phyloP scores from a whole-genome alignment of 148 eudicot species.

The Spergularia bocconei region DNA sequence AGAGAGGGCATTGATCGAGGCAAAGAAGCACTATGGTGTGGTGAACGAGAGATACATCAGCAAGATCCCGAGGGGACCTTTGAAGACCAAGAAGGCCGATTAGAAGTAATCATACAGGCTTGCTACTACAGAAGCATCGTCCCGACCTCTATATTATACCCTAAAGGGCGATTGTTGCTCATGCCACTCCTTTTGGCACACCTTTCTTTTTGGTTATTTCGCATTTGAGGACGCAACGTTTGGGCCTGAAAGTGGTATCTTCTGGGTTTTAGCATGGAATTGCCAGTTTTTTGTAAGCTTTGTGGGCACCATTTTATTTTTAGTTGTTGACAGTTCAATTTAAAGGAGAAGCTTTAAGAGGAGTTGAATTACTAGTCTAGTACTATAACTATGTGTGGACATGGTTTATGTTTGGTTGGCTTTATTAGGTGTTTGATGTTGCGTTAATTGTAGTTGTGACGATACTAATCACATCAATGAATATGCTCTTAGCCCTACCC shows the following conservation, averaged over 20 bases:
- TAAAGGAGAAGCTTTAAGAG: constrained; percentile 1
- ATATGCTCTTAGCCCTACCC: no score
- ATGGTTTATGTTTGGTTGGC: constrained; percentile 3
- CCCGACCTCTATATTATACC: constrained; percentile 3
- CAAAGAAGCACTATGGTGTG: constrained; percentile 67
- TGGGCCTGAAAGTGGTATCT: constrained; percentile 14
- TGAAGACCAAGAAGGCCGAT: constrained; percentile 55
- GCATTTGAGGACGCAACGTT: background rate
- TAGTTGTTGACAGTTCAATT: constrained; percentile 27
- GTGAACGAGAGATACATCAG: constrained; percentile 68
- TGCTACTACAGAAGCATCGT: background rate
- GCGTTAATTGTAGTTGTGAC: background rate
- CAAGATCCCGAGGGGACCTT: constrained; percentile 60
- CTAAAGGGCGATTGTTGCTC: background rate
- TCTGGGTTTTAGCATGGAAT: constrained; percentile 20
- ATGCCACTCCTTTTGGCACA: constrained; percentile 17
- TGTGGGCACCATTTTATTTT: constrained; percentile 22
- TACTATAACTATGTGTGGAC: background rate
- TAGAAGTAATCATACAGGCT: constrained; percentile 28
- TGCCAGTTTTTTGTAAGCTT: constrained; percentile 27
- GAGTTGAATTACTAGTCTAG: constrained; percentile 13
- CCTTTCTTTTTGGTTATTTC: constrained; percentile 9
- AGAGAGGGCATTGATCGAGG: constrained; percentile 53
- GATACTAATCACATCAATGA: no score
- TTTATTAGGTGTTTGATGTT: background rate